phyloP scores from a whole-genome alignment of 768 basidiomycete species.

The Agaricus sinodeliciosus region DNA sequence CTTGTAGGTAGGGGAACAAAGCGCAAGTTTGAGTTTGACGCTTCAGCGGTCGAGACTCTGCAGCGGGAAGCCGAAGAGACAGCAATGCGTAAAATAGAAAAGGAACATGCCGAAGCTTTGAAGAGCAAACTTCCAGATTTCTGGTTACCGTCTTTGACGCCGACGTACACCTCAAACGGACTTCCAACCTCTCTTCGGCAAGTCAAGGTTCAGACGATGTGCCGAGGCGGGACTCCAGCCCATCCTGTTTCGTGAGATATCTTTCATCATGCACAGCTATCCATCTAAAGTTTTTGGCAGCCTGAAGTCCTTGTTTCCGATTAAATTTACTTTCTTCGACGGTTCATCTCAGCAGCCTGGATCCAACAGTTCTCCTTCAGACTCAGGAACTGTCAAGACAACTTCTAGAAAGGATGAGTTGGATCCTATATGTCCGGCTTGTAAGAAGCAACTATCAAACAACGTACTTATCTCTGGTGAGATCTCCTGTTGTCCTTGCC shows the following conservation, averaged over 20 bases:
- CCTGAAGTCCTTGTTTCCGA: slow-evolving; percentile 74
- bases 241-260: slow-evolving; percentile 68
- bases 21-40: slow-evolving; percentile 83
- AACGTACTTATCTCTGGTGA: slow-evolving; percentile 62
- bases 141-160: slow-evolving; percentile 93
- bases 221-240: slow-evolving; percentile 71
- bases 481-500: slow-evolving; percentile 19
- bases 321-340: slow-evolving; percentile 65
- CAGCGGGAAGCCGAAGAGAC: slow-evolving; percentile 83
- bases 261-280: neutral
- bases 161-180: slow-evolving; percentile 61
- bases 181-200: slow-evolving; percentile 65
- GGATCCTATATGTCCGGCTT: slow-evolving; percentile 79
- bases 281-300: slow-evolving; percentile 32
- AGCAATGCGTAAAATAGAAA: slow-evolving; percentile 75
- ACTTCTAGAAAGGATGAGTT: slow-evolving; percentile 30
- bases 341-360: slow-evolving; percentile 28
- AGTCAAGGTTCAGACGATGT: slow-evolving; percentile 83
- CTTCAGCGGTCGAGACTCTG: slow-evolving; percentile 60
- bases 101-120: slow-evolving; percentile 78
- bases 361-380: slow-evolving; percentile 31
- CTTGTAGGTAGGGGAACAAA: slow-evolving; percentile 54
- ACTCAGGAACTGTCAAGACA: slow-evolving; percentile 13
- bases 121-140: slow-evolving; percentile 92
- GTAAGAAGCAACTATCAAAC: slow-evolving; percentile 81